phyloP scores from a whole-genome alignment of 768 basidiomycete species.

The Cyclocybe cylindracea region DNA sequence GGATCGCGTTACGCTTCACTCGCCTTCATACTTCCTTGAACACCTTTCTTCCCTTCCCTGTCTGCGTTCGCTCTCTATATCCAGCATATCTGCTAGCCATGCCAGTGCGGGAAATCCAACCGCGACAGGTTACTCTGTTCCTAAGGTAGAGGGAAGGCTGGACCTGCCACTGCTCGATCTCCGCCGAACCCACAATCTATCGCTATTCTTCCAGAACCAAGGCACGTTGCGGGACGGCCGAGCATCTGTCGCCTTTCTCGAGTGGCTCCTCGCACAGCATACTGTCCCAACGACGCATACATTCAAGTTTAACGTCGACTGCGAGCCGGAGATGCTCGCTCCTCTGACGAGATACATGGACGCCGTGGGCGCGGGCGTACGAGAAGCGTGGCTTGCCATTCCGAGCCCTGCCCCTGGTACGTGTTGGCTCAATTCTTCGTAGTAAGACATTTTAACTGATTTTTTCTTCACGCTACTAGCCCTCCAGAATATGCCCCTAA shows the following conservation, averaged over 20 bases:
- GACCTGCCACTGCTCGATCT: slow-evolving; percentile 15
- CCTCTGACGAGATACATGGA: slow-evolving; percentile 20
- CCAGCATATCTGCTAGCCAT: slow-evolving; percentile 11
- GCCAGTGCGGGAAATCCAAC: slow-evolving; percentile 5
- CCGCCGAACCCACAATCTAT: slow-evolving; percentile 9
- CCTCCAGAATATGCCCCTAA: slow-evolving; percentile 7
- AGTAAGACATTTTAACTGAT: not conserved
- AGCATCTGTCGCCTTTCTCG: slow-evolving; percentile 9
- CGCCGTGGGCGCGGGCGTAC: slow-evolving; percentile 21
- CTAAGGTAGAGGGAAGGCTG: slow-evolving; percentile 1
- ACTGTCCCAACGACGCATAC: slow-evolving; percentile 20
- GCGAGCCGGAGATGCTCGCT: slow-evolving; percentile 9
- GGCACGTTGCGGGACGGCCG: slow-evolving; percentile 8
- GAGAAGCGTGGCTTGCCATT: slow-evolving; percentile 23
- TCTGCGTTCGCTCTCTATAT: slow-evolving; percentile 27
- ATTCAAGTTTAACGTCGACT: slow-evolving; percentile 24
- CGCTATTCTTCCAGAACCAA: slow-evolving; percentile 5
- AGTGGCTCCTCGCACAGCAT: slow-evolving; percentile 27
- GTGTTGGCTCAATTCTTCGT: slow-evolving; percentile 5
- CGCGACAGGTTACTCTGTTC: not conserved
- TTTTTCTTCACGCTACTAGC: slow-evolving; percentile 10
- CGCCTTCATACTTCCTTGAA: slow-evolving; percentile 23
- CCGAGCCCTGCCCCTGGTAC: slow-evolving; percentile 22
- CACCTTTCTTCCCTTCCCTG: slow-evolving; percentile 27
- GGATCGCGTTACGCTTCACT: slow-evolving; percentile 22